Base-by-base conservation (phyloP, 495 filamentous ascomycete species). In the Penicillium psychrofluorescens region DNA sequence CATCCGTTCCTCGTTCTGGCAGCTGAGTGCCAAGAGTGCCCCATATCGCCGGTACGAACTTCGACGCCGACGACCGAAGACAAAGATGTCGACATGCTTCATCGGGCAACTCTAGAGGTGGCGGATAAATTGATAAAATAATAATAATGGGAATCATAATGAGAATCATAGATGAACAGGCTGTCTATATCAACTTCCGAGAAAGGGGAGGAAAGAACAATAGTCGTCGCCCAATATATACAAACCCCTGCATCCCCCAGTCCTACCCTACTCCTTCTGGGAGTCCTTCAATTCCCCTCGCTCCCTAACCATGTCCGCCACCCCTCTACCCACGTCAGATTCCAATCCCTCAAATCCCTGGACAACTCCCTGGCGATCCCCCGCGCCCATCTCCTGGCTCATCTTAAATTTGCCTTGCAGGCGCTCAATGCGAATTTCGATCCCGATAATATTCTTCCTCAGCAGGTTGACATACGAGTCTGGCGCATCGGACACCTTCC, bases 331-430 rank as follows among this genome's bases (percentile, higher is more conserved):
- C 15, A 54, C 43, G 8, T 76, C 74, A 0, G 61, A 64, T 0
- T 62, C 70, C 34, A 79, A 27, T 6, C 38, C 50, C 35, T 61
- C 53, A 57, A 80, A 78, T 2, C 75, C 76, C 36, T 71, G 36
- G n/a, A 77, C 44, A 0, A 75, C 68, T 5, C 76, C 75, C 11
- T 70, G 48, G 5, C 65, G 57, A 54, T 79, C 75, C 0, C 64
- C 71, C 16, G 55, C 36, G 8, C 45, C 49, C 65, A 75, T 58
- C 53, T 79, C 75, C 58, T 78, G 72, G 43, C 73, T 78, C 74
- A 79, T 75, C 61, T 79, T 79, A 38, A 66, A 76, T 54, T 79
- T 79, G 15, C 77, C 77, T 34, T 67, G 67, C 37, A 80, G 45
- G 2, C 62, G 46, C n/a, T 64, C 56, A 45, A 80, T 66, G 9